Evolutionary conservation across 2,329 filamentous ascomycete species (phyloP).

Genomic region (Drechslerella stenobrocha): DNA sequence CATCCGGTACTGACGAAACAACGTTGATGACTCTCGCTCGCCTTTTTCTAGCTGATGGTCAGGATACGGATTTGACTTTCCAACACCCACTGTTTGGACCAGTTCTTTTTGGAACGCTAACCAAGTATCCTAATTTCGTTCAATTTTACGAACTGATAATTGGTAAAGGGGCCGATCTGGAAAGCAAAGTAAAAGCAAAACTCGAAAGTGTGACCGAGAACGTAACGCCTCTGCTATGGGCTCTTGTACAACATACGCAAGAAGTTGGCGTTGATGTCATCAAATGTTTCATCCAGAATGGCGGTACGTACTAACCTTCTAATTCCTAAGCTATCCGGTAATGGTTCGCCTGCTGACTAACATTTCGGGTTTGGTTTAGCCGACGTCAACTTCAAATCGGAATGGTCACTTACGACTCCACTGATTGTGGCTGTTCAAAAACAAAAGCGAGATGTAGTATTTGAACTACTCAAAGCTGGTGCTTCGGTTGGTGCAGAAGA

Average conservation of each 20-base stretch:
- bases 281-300: constrained; percentile 33
- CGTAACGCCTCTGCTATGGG: constrained; percentile 40
- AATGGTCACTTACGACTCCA: constrained; percentile 37
- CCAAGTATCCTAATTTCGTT: constrained; percentile 39
- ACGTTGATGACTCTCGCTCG: constrained; percentile 24
- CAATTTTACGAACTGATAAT: constrained; percentile 32
- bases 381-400: constrained; percentile 41
- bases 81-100: constrained; percentile 40
- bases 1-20: constrained; percentile 26
- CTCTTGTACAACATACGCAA: constrained; percentile 21
- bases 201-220: constrained; percentile 36
- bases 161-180: constrained; percentile 18
- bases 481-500: constrained; percentile 35
- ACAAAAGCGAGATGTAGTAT: constrained; percentile 36
- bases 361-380: constrained; percentile 5
- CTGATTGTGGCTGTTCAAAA: constrained; percentile 42
- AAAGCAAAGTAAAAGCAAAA: constrained; percentile 31
- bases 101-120: constrained; percentile 30
- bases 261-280: constrained; percentile 23
- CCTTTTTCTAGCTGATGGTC: constrained; percentile 21
- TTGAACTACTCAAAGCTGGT: constrained; percentile 40
- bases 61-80: constrained; percentile 41
- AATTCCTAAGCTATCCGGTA: too few species aligned
- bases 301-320: constrained; percentile 17
- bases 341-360: neutral